Conservation (phyloP, 306 rosid species). For the Lathyrus sativus region DNA sequence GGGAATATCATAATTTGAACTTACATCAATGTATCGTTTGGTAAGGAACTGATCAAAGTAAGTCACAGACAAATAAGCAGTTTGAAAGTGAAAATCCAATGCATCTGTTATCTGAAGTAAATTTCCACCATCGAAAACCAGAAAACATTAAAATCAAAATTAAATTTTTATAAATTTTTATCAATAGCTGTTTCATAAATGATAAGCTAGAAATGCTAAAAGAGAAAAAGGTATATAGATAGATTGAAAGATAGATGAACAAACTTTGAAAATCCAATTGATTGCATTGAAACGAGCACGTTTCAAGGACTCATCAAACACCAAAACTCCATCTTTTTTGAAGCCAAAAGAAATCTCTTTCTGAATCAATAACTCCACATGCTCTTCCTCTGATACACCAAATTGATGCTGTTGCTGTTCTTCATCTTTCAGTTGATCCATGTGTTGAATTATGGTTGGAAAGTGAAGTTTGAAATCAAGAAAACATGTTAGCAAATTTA, state of each 20-base stretch:
- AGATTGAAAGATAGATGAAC: constrained; percentile 40
- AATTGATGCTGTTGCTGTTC: not conserved
- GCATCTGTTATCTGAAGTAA: constrained; percentile 56
- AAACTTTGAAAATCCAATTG: constrained; percentile 75
- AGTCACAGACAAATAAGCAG: constrained; percentile 77
- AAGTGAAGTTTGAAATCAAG: constrained; percentile 5
- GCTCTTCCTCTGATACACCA: constrained; percentile 51
- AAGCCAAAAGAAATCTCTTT: constrained; percentile 57
- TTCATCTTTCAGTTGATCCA: too few relatives aligned
- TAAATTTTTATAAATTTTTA: not conserved
- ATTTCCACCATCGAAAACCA: constrained; percentile 21
- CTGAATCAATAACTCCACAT: constrained; percentile 48
- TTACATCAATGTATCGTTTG: constrained; percentile 58
- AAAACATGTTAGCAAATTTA: not conserved
- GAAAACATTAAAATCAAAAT: not conserved
- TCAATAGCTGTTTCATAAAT: constrained; percentile 28
- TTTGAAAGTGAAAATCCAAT: constrained; percentile 70
- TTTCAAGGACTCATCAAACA: constrained; percentile 45
- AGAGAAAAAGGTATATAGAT: constrained; percentile 6
- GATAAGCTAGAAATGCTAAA: constrained; percentile 13
- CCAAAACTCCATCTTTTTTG: constrained; percentile 43
- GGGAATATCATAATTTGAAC: constrained; percentile 19
- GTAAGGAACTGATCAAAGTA: constrained; percentile 84
- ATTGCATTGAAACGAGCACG: constrained; percentile 66
- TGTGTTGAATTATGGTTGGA: too few relatives aligned